Conservation (phyloP, 2,329 filamentous ascomycete genomes). For the Fusarium pilosicola region DNA sequence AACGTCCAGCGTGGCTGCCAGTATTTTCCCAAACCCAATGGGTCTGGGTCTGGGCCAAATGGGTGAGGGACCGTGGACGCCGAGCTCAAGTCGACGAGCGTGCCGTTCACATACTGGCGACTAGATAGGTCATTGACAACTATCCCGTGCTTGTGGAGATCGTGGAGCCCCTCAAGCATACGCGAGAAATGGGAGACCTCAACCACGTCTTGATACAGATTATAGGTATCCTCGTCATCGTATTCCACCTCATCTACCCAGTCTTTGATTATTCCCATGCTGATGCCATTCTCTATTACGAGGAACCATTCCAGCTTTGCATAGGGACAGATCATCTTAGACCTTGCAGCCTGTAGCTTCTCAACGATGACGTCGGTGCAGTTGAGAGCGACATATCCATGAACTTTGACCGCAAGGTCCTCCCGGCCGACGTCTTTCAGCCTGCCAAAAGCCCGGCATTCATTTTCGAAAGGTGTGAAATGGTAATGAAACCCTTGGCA, state of each 20-base stretch:
- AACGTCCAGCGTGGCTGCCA: conserved; percentile 6
- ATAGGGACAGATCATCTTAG: fast-evolving
- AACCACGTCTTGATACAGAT: neutral
- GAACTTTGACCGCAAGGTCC: conserved; percentile 1
- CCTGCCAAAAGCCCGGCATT: conserved; percentile 16
- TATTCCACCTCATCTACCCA: conserved; percentile 1
- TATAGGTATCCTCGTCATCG: neutral
- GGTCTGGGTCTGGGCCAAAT: neutral
- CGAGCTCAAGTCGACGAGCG: neutral
- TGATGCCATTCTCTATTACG: fast-evolving
- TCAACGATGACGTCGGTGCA: too few species aligned
- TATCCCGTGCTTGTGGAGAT: neutral
- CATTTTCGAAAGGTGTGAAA: conserved; percentile 13
- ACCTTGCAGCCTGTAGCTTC: neutral
- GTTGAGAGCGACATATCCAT: neutral
- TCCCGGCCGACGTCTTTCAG: neutral
- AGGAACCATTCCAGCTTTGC: neutral
- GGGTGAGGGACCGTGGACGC: conserved; percentile 3
- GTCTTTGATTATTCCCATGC: conserved; percentile 16
- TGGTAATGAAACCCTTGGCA: neutral
- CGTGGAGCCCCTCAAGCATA: conserved; percentile 5
- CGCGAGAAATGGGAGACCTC: neutral
- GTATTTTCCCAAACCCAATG: neutral
- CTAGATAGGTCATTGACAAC: neutral
- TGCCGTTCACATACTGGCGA: conserved; percentile 14